Percentiles rank a stretch among this genome's conserved stretches.
Evolutionary conservation across 805 yeast species (phyloP).

Genomic region (Wickerhamiella vanderwaltii): DNA sequence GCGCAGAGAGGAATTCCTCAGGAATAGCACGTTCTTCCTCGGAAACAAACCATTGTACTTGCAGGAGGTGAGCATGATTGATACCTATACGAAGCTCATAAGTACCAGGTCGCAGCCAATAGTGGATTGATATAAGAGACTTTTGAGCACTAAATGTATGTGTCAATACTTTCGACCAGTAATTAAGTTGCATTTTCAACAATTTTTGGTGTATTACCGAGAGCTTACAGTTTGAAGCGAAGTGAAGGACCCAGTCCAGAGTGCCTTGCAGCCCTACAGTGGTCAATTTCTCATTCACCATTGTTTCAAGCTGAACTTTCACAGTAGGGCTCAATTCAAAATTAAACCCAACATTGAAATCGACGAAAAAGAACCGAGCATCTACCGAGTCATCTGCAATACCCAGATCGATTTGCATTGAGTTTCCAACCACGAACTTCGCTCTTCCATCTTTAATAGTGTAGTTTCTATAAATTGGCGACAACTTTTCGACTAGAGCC

Average conservation of each 20-base stretch:
- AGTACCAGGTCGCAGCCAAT: conserved; percentile 47
- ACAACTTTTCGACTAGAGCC: conserved; percentile 49
- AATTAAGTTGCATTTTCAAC: conserved; percentile 34
- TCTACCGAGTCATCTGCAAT: conserved; percentile 48
- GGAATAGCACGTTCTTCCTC: conserved; percentile 6
- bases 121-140: conserved; percentile 43
- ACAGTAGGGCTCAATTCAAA: conserved; percentile 24
- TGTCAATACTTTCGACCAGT: conserved; percentile 50
- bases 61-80: conserved; percentile 36
- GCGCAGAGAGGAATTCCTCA: neutral
- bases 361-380: conserved; percentile 67
- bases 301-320: conserved; percentile 38
- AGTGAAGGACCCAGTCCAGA: conserved; percentile 45
- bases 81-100: conserved; percentile 33
- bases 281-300: conserved; percentile 42
- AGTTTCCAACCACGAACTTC: conserved; percentile 46
- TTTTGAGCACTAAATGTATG: conserved; percentile 43
- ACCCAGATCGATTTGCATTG: conserved; percentile 68
- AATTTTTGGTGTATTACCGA: conserved; percentile 49
- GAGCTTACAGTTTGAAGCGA: conserved; percentile 52
- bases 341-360: conserved; percentile 51
- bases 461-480: conserved; percentile 51
- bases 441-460: conserved; percentile 66
- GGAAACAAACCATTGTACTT: conserved; percentile 20
- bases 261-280: conserved; percentile 39